These are phyloP conservation scores for Tylopilus intermedius DNA, from an alignment of 768 basidiomycete genomes.

Conservation along the genomic window DNA sequence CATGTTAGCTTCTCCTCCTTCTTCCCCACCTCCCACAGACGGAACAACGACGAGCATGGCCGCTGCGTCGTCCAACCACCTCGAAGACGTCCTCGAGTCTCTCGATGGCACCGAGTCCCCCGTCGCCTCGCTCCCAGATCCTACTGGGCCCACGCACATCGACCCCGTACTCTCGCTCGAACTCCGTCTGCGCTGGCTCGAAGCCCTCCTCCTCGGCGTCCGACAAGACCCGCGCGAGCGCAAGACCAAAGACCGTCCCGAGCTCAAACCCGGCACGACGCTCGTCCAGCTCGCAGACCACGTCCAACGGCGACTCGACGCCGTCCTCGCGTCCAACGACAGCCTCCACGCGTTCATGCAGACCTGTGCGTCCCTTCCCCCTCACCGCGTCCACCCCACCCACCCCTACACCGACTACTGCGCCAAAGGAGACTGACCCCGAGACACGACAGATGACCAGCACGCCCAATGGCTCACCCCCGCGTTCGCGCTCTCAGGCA, in stretches of 20 bases:
- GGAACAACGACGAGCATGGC: slow-evolving; percentile 15
- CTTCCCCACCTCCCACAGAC: slow-evolving; percentile 35
- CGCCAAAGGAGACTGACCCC: too few relatives aligned
- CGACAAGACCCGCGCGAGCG: slow-evolving; percentile 44
- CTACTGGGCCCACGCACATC: slow-evolving; percentile 30
- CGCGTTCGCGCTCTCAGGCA: slow-evolving; percentile 68
- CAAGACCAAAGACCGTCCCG: slow-evolving; percentile 17
- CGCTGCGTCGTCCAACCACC: slow-evolving; percentile 9
- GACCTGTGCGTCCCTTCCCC: slow-evolving; percentile 49
- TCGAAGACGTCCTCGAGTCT: slow-evolving; percentile 20
- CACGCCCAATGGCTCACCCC: slow-evolving; percentile 72
- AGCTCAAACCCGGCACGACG: slow-evolving; percentile 49
- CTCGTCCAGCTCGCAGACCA: slow-evolving; percentile 56
- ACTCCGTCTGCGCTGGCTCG: slow-evolving; percentile 73
- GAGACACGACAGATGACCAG: slow-evolving; percentile 54
- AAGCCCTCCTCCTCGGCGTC: slow-evolving; percentile 68
- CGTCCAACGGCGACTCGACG: slow-evolving; percentile 52
- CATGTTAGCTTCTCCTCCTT: slow-evolving; percentile 52
- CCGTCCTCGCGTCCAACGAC: slow-evolving; percentile 62
- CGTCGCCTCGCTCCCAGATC: slow-evolving; percentile 1
- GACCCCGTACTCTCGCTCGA: slow-evolving; percentile 68
- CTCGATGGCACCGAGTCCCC: slow-evolving; percentile 18
- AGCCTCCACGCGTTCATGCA: slow-evolving; percentile 70
- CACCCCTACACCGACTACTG: too few relatives aligned
- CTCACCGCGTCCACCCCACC: background rate